phyloP scores from a whole-genome alignment of 768 basidiomycete genomes.

The Lentinula guzmanii region DNA sequence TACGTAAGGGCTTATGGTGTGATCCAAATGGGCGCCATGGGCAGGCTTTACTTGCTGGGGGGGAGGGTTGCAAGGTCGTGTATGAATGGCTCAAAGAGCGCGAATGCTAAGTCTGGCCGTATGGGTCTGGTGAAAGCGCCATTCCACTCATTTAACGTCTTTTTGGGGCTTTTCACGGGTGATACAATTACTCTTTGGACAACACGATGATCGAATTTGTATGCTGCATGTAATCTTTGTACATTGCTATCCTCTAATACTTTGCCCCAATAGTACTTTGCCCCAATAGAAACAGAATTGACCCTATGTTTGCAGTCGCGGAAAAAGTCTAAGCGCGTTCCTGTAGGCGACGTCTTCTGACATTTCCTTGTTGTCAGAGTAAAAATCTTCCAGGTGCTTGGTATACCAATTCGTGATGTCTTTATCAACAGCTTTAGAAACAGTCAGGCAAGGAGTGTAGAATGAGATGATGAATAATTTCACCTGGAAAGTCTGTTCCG shows the following conservation, averaged over 20 bases:
- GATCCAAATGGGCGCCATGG: constrained; percentile 62
- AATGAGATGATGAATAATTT: constrained; percentile 9
- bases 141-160: too few relatives aligned
- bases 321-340: constrained; percentile 52
- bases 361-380: constrained; percentile 28
- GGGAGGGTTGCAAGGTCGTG: constrained; percentile 49
- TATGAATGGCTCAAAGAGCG: constrained; percentile 53
- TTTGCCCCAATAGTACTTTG: background rate
- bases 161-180: too few relatives aligned
- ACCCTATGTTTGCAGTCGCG: constrained; percentile 16
- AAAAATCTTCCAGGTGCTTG: constrained; percentile 43
- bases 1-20: constrained; percentile 59
- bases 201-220: background rate
- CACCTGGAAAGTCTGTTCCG: constrained; percentile 79
- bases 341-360: constrained; percentile 37
- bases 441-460: background rate
- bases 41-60: constrained; percentile 46
- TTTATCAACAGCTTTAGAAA: constrained; percentile 45
- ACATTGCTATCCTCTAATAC: background rate
- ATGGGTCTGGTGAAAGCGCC: background rate
- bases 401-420: constrained; percentile 61
- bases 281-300: background rate
- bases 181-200: too few relatives aligned
- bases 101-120: background rate
- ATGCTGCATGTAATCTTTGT: background rate